These are phyloP conservation scores for Aquilaria malaccensis DNA, from an alignment of 345 rosid species.

Conservation along the genomic window DNA sequence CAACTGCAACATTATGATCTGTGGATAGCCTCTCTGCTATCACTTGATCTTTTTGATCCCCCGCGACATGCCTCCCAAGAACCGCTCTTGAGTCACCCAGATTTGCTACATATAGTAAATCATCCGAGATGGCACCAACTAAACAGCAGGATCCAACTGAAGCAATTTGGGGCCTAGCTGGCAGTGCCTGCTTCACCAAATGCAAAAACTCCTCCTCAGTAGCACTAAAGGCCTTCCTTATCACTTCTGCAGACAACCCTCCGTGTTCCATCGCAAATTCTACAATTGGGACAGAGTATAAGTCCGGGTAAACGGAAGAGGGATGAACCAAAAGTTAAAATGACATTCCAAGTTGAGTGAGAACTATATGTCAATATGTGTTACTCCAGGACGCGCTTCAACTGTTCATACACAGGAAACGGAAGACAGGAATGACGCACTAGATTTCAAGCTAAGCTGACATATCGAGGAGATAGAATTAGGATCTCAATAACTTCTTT, in stretches of 20 bases:
- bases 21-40: conserved; percentile 85
- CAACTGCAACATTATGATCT: conserved; percentile 91
- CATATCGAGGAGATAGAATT: too few species aligned
- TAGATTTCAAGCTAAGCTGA: too few species aligned
- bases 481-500: too few species aligned
- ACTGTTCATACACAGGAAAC: too few species aligned
- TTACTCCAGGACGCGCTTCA: too few species aligned
- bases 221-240: conserved; percentile 76
- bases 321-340: background rate
- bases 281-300: conserved; percentile 18
- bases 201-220: conserved; percentile 84
- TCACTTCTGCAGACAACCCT: conserved; percentile 70
- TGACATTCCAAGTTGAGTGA: too few species aligned
- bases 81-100: conserved; percentile 96
- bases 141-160: conserved; percentile 96
- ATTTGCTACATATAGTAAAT: conserved; percentile 74
- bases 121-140: conserved; percentile 78
- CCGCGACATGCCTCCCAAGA: conserved; percentile 57
- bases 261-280: conserved; percentile 83
- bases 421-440: too few species aligned
- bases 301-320: background rate
- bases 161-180: conserved; percentile 71
- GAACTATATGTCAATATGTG: too few species aligned
- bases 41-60: conserved; percentile 30
- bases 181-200: conserved; percentile 65